Conservation (phyloP, 192 early-diverging fungal genomes). For the Geranomyces variabilis region DNA sequence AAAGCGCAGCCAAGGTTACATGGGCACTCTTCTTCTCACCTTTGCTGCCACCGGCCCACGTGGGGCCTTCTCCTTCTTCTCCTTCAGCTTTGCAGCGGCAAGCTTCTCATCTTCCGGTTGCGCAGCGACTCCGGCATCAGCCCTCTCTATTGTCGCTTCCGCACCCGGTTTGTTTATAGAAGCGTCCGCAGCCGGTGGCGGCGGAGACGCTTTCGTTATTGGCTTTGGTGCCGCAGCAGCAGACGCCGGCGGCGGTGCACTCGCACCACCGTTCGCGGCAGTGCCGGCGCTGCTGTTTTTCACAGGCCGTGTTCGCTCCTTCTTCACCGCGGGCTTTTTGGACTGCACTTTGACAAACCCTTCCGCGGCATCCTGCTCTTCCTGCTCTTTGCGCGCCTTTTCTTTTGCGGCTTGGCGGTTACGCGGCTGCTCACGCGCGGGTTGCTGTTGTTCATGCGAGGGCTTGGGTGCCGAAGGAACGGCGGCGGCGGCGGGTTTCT, state of each 20-base stretch:
- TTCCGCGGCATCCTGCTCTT: conserved; percentile 43
- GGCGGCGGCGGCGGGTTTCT: neutral
- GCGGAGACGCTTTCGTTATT: neutral
- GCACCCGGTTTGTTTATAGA: conserved; percentile 6
- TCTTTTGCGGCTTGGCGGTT: conserved; percentile 30
- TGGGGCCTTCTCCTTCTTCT: neutral
- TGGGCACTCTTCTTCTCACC: conserved; percentile 8
- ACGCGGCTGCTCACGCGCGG: neutral
- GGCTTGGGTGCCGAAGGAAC: neutral
- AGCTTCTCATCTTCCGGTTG: neutral
- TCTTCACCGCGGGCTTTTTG: conserved; percentile 27
- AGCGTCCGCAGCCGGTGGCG: neutral
- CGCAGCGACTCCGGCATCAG: neutral
- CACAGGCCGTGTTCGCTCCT: conserved; percentile 17
- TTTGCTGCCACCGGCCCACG: conserved; percentile 23
- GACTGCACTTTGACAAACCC: conserved; percentile 46
- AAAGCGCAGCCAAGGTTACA: too few relatives aligned
- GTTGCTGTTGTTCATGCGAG: neutral
- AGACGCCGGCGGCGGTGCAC: neutral
- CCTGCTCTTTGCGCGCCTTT: conserved; percentile 38
- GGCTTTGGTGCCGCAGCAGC: neutral
- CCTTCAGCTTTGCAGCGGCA: conserved; percentile 7
- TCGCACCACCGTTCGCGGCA: too few relatives aligned
- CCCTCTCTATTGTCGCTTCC: neutral
- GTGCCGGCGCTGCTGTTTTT: neutral